Evolutionary conservation across 2,329 filamentous ascomycete genomes (phyloP).

Genomic region (Ophiostoma montium): DNA sequence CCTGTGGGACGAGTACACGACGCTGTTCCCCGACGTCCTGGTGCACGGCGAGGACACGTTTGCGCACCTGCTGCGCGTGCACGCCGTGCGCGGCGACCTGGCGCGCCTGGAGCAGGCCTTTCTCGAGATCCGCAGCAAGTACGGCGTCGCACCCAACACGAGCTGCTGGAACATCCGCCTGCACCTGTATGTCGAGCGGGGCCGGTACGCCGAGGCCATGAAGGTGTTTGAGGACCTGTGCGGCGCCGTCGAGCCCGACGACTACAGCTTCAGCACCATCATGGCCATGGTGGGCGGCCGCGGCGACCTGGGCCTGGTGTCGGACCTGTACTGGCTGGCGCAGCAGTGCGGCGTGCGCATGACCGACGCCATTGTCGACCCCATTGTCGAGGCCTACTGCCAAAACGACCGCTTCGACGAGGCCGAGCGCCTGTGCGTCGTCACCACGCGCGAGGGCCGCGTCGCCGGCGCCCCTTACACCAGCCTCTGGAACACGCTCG

Average conservation of each 20-base stretch:
- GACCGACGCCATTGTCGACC: slow-evolving; percentile 44
- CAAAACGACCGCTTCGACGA: slow-evolving; percentile 37
- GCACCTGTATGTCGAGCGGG: slow-evolving; percentile 50
- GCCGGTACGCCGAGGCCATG: slow-evolving; percentile 53
- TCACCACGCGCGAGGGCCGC: slow-evolving; percentile 33
- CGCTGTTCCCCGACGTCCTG: slow-evolving; percentile 17
- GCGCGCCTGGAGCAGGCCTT: slow-evolving; percentile 46
- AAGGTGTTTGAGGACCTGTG: slow-evolving; percentile 47
- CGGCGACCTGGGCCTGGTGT: slow-evolving; percentile 59
- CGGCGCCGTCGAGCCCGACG: slow-evolving; percentile 37
- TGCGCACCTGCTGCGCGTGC: slow-evolving; percentile 52
- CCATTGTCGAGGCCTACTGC: slow-evolving; percentile 55
- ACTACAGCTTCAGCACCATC: slow-evolving; percentile 54
- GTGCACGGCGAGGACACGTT: slow-evolving; percentile 24
- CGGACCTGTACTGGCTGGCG: slow-evolving; percentile 50
- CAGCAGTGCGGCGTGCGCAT: slow-evolving; percentile 31
- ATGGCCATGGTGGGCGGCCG: slow-evolving; percentile 56
- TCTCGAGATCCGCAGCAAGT: slow-evolving; percentile 40
- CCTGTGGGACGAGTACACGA: slow-evolving; percentile 31
- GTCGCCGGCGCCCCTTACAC: slow-evolving; percentile 33
- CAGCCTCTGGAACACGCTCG: slow-evolving; percentile 64
- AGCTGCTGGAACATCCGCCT: slow-evolving; percentile 66
- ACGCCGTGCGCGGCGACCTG: slow-evolving; percentile 55
- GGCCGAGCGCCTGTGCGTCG: slow-evolving; percentile 45
- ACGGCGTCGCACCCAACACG: slow-evolving; percentile 40